A percentile compares a stretch with the other conserved stretches of the same genome.
phyloP scores from a whole-genome alignment of 1,284 basidiomycete species.

The Trametes pubescens region DNA sequence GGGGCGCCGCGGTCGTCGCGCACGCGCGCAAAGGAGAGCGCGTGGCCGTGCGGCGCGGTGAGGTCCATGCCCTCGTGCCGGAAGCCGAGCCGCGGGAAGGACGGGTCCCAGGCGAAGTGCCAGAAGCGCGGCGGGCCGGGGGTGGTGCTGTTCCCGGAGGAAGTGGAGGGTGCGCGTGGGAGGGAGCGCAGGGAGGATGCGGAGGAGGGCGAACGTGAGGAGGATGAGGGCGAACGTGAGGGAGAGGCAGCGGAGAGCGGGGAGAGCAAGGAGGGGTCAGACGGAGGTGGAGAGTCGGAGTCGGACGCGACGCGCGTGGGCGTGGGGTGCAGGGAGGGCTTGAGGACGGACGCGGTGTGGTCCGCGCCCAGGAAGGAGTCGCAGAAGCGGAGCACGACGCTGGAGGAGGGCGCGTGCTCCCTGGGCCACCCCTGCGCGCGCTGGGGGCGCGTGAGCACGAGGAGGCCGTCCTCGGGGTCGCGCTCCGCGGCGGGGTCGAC shows the following conservation, averaged over 20 bases:
- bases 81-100: conserved; percentile 28
- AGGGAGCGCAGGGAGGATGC: background rate
- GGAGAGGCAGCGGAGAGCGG: background rate
- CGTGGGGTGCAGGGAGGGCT: conserved; percentile 9
- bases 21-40: conserved; percentile 26
- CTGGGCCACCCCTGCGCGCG: conserved; percentile 25
- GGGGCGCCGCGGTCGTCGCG: conserved; percentile 28
- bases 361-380: conserved; percentile 25
- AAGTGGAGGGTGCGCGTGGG: background rate
- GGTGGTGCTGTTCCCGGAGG: background rate
- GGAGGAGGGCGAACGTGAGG: conserved; percentile 4
- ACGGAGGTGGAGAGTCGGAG: conserved; percentile 1
- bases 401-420: conserved; percentile 21
- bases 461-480: conserved; percentile 25
- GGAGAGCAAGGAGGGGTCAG: background rate
- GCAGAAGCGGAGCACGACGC: conserved; percentile 25
- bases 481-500: conserved; percentile 5
- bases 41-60: conserved; percentile 25
- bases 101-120: conserved; percentile 31
- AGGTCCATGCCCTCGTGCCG: conserved; percentile 31
- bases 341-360: conserved; percentile 22
- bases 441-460: conserved; percentile 23
- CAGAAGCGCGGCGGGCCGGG: conserved; percentile 17
- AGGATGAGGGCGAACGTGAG: background rate
- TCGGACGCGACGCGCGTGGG: background rate